These are phyloP conservation scores for Arbutus unedo DNA, from an alignment of 148 eudicot species.

Conservation along the genomic window DNA sequence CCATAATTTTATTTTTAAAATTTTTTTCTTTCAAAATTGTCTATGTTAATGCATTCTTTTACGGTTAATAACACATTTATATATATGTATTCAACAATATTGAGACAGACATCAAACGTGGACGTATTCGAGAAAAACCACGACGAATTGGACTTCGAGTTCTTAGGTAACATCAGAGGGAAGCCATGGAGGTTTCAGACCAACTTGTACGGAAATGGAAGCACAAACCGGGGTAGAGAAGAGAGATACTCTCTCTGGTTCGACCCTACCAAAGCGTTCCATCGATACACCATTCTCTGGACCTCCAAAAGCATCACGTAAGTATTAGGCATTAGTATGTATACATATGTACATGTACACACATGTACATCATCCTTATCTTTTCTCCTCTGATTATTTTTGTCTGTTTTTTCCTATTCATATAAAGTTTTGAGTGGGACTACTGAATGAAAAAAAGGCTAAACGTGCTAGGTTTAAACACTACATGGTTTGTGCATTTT, in stretches of 20 bases:
- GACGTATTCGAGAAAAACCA: constrained; percentile 62
- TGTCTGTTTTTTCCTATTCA: background rate
- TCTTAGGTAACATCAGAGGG: constrained; percentile 57
- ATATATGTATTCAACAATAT: background rate
- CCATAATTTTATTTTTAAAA: too few relatives aligned
- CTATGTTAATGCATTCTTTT: background rate
- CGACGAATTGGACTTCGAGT: constrained; percentile 75
- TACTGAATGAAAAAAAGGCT: background rate
- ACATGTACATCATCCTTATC: background rate
- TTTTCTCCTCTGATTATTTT: background rate
- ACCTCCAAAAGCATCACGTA: constrained; percentile 58
- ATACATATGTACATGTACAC: too few relatives aligned
- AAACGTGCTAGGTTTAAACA: background rate
- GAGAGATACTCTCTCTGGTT: constrained; percentile 73
- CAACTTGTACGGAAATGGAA: constrained; percentile 72
- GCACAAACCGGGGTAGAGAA: constrained; percentile 66
- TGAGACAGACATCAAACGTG: constrained; percentile 56
- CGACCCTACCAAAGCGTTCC: constrained; percentile 65
- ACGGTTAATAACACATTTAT: background rate
- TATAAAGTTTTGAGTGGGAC: background rate
- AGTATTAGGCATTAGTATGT: constrained; percentile 8
- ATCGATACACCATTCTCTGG: constrained; percentile 77
- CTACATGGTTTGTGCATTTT: background rate
- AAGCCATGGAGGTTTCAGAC: constrained; percentile 81
- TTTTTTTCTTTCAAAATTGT: too few relatives aligned